A percentile compares a stretch with the other conserved stretches of the same genome.
phyloP scores from a whole-genome alignment of 148 eudicot species.

The Cornus florida region DNA sequence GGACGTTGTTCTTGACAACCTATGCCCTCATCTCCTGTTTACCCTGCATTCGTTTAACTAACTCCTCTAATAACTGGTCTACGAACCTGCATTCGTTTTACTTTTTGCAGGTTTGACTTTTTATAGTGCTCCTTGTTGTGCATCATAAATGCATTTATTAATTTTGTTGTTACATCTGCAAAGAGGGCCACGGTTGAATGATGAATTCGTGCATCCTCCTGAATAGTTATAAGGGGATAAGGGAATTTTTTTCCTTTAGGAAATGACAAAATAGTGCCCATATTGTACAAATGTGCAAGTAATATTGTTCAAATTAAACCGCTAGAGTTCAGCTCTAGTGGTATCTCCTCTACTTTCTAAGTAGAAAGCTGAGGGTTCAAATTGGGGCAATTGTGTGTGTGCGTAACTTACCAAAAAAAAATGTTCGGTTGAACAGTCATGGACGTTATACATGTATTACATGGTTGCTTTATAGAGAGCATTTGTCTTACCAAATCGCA shows the following conservation, averaged over 20 bases:
- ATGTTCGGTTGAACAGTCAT: background rate
- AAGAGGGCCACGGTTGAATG: background rate
- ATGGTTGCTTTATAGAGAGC: background rate
- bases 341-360: no score
- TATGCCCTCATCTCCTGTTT: no score
- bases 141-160: background rate
- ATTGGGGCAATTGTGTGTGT: no score
- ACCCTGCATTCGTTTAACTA: no score
- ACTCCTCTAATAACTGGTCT: no score
- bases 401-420: no score
- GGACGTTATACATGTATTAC: no score
- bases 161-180: background rate
- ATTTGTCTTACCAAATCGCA: background rate
- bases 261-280: background rate
- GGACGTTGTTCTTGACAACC: no score
- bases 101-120: background rate
- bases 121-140: background rate
- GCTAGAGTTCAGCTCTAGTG: no score
- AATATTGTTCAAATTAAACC: background rate
- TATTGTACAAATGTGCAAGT: background rate
- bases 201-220: background rate
- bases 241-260: background rate
- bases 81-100: no score
- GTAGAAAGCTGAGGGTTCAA: no score
- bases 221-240: background rate